Base-by-base conservation (phyloP, 2,329 filamentous ascomycete species). In the Talaromyces rugulosus region DNA sequence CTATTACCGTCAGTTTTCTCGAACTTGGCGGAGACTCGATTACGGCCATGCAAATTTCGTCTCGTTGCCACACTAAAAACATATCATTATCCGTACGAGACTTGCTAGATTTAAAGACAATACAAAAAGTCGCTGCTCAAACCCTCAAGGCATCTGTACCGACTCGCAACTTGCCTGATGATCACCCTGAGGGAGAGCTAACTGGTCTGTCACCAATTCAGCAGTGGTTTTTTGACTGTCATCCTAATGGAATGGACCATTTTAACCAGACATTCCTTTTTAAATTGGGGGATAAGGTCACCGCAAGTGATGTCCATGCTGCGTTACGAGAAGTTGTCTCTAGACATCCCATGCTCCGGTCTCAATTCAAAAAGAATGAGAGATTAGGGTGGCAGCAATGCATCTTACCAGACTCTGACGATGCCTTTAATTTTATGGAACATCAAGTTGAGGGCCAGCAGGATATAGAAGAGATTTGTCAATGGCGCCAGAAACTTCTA, bases 1-100 rank as follows among this genome's bases (percentile, higher is more conserved):
- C 65, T n/a, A 42, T 66, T 5, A 63, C 70, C 23, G 65, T 68
- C 23, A 67, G 66, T 33, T 74, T 74, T 61, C 71, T 74, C 56
- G 60, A 65, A 12, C 59, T 72, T 23, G 72, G 72, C 28, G 66
- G 66, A 5, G 67, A 69, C 47, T 67, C 66, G 7, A 57, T 68
- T 54, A 28, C 59, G 18, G 67, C 67, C 9, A 69, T 69, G 68
- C 62, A 67, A 53, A 62, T 67, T 8, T 64, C 64, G 16, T 31
- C 54, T 7, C 54, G 31, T 33, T 56, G 54, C 33, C 11, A 27
- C 11, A 40, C 54, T 6, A 8, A 23, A 23, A 23, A 23, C 12
- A 56, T 56, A 14, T 16, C 12, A 12, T 16, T 56, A 14, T 23
- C 54, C 2, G 54, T 40, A 11, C 11, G 28, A 27, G 31, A 31